Conservation (phyloP, 2,329 filamentous ascomycete genomes). For the Aspergillus pseudoglaucus region DNA sequence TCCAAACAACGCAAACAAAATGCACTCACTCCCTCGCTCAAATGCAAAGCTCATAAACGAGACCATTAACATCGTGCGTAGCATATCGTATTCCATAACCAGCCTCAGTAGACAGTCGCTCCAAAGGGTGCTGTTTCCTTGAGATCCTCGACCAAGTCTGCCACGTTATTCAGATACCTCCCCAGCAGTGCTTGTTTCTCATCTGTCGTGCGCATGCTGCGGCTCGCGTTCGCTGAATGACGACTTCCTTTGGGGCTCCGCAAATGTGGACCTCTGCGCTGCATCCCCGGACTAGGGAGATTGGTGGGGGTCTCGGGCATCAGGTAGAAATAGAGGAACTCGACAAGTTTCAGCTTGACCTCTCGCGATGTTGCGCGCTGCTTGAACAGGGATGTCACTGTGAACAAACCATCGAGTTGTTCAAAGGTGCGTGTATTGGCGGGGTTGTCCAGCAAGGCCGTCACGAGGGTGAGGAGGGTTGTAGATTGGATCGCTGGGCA, state of each 20-base stretch:
- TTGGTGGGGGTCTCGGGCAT: slow-evolving; percentile 71
- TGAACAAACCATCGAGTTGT: slow-evolving; percentile 80
- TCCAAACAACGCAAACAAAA: slow-evolving; percentile 11
- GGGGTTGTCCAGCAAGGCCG: slow-evolving; percentile 77
- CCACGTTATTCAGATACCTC: slow-evolving; percentile 72
- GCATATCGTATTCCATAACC: neutral
- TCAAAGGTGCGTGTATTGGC: slow-evolving; percentile 89
- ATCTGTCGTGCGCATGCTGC: slow-evolving; percentile 59
- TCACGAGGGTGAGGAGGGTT: slow-evolving; percentile 83
- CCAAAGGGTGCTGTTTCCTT: slow-evolving; percentile 72
- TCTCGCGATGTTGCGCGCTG: slow-evolving; percentile 75
- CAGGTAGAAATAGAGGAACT: slow-evolving; percentile 97
- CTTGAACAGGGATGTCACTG: slow-evolving; percentile 89
- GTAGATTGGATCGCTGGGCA: slow-evolving; percentile 87
- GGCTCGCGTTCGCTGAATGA: slow-evolving; percentile 26
- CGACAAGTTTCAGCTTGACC: slow-evolving; percentile 91
- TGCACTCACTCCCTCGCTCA: slow-evolving; percentile 16
- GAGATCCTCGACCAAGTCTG: slow-evolving; percentile 77
- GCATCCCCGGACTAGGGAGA: slow-evolving; percentile 45
- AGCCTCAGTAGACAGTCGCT: slow-evolving; percentile 35
- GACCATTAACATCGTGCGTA: neutral
- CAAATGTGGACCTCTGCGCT: slow-evolving; percentile 45
- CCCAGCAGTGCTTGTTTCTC: slow-evolving; percentile 78
- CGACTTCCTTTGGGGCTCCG: slow-evolving; percentile 49
- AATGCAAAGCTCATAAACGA: slow-evolving; percentile 1